Evolutionary conservation across 352 stramenopile genomes (phyloP).

Genomic region (Globisporangium sylvaticum): DNA sequence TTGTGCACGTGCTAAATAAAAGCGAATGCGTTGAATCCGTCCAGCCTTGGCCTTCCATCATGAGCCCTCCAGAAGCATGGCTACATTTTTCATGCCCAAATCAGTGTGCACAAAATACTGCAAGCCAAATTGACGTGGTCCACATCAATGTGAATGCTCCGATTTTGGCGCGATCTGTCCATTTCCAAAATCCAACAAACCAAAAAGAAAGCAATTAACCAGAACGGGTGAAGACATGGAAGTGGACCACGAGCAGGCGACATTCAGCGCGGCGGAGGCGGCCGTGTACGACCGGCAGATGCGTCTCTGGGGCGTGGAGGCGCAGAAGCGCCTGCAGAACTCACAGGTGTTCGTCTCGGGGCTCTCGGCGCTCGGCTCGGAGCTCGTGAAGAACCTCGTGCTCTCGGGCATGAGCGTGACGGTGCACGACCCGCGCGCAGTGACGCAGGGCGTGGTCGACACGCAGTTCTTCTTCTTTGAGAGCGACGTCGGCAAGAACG

Average conservation of each 20-base stretch:
- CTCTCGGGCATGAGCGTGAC: conserved; percentile 93
- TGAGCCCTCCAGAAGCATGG: not conserved
- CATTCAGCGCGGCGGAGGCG: conserved; percentile 80
- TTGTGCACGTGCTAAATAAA: not conserved
- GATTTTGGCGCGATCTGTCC: not conserved
- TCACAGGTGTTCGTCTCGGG: conserved; percentile 88
- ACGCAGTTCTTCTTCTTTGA: conserved; percentile 86
- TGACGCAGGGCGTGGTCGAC: conserved; percentile 42
- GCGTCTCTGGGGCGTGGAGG: conserved; percentile 97
- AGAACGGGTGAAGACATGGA: conserved; percentile 3
- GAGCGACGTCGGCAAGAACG: conserved; percentile 71
- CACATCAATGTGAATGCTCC: not conserved
- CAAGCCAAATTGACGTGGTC: not conserved
- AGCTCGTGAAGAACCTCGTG: conserved; percentile 97
- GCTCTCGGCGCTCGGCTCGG: conserved; percentile 77
- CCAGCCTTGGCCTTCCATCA: not conserved
- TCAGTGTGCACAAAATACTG: not conserved
- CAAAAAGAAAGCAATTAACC: not conserved
- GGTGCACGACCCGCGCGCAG: conserved; percentile 79
- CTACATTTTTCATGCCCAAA: not conserved
- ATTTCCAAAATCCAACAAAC: not conserved
- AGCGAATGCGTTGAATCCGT: not conserved
- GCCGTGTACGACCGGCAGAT: conserved; percentile 99
- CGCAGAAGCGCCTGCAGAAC: conserved; percentile 90
- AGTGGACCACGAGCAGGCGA: conserved; percentile 17